phyloP scores from a whole-genome alignment of 148 eudicot genomes.

The Dianthus caryophyllus region DNA sequence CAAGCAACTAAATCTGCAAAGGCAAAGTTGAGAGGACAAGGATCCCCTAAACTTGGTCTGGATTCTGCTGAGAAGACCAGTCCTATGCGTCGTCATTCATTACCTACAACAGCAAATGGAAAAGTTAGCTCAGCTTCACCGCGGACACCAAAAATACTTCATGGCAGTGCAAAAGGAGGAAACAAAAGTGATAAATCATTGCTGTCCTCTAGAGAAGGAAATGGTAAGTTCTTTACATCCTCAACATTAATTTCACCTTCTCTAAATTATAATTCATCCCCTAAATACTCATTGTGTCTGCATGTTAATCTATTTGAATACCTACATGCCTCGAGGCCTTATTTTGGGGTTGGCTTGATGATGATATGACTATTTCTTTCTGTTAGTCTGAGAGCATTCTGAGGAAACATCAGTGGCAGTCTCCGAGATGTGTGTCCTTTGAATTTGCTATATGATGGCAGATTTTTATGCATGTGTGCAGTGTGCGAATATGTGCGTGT shows the following conservation, averaged over 20 bases:
- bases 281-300: too few species aligned
- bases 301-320: too few species aligned
- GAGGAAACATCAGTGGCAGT: background rate
- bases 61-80: slow-evolving; percentile 40
- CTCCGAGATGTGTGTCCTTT: background rate
- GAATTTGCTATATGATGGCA: slow-evolving; percentile 5
- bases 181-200: slow-evolving; percentile 40
- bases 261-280: too few species aligned
- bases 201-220: slow-evolving; percentile 43
- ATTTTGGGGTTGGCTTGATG: background rate
- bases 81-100: slow-evolving; percentile 40
- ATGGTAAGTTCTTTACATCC: slow-evolving; percentile 30
- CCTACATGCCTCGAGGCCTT: background rate
- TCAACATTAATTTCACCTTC: background rate
- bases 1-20: slow-evolving; percentile 56
- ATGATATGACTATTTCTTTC: background rate
- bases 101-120: slow-evolving; percentile 43
- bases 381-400: background rate
- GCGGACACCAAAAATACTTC: slow-evolving; percentile 38
- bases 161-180: slow-evolving; percentile 44
- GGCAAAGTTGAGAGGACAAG: slow-evolving; percentile 53
- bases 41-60: slow-evolving; percentile 41
- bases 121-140: slow-evolving; percentile 42
- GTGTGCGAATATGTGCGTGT: background rate
- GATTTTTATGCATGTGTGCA: background rate